Percentiles rank a stretch among this genome's conserved stretches.
Conservation (phyloP, 2,329 filamentous ascomycete genomes). For the Penicillium glabrum region DNA sequence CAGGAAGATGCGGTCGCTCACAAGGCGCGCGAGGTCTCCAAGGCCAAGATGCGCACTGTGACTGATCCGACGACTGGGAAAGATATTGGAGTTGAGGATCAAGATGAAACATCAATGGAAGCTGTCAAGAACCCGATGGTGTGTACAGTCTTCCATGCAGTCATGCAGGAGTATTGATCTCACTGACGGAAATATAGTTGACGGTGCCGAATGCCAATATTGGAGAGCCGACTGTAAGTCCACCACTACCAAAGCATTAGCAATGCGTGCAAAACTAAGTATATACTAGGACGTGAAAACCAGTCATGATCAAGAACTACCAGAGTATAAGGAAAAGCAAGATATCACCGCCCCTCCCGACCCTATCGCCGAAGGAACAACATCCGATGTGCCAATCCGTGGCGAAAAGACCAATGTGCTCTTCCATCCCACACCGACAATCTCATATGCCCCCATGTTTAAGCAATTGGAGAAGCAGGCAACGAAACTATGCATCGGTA, state of each 20-base stretch:
- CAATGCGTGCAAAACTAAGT: constrained; percentile 1
- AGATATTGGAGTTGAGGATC: constrained; percentile 82
- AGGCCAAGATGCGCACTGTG: constrained; percentile 59
- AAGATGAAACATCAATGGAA: constrained; percentile 68
- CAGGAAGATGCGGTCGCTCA: constrained; percentile 51
- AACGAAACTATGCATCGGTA: constrained; percentile 66
- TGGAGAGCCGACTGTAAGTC: constrained; percentile 64
- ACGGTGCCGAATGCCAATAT: constrained; percentile 90
- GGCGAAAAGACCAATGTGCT: constrained; percentile 96
- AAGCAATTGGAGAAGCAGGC: constrained; percentile 71
- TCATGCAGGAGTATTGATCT: too few relatives aligned
- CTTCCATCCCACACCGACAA: constrained; percentile 88
- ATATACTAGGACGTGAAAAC: constrained; percentile 62
- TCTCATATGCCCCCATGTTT: constrained; percentile 90
- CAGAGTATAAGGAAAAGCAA: constrained; percentile 81
- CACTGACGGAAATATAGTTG: constrained; percentile 51
- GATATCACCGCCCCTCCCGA: constrained; percentile 90
- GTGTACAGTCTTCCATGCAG: constrained; percentile 20
- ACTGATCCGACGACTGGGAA: constrained; percentile 87
- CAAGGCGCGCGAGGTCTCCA: constrained; percentile 44
- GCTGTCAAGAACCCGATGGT: constrained; percentile 71
- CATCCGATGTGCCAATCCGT: constrained; percentile 91
- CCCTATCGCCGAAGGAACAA: constrained; percentile 75
- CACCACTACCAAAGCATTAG: not conserved
- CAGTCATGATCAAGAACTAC: constrained; percentile 66